These are phyloP conservation scores for Miscanthus lutarioriparius DNA, from an alignment of 176 grass and related monocot species.

Conservation along the genomic window DNA sequence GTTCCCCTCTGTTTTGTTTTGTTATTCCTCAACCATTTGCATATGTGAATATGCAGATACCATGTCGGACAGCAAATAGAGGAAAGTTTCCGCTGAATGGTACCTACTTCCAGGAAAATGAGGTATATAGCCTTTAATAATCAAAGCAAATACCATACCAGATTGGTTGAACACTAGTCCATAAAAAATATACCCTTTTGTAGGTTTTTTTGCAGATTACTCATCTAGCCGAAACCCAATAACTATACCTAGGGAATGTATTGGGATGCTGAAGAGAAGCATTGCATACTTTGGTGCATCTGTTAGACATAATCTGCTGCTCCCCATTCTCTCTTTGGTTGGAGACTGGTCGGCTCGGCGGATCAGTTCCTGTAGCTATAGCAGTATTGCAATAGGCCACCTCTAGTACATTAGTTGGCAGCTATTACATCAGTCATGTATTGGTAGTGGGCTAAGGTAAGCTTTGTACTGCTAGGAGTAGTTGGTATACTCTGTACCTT, in stretches of 20 bases:
- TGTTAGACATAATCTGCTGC: no score
- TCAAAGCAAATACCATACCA: constrained; percentile 7
- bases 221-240: constrained; percentile 56
- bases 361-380: no score
- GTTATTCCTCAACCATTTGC: not conserved
- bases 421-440: no score
- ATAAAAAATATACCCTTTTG: constrained; percentile 31
- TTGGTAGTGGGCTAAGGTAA: no score
- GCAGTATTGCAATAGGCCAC: no score
- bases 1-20: not conserved
- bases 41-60: constrained; percentile 61
- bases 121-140: constrained; percentile 44
- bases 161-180: constrained; percentile 16
- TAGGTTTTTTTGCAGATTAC: constrained; percentile 95
- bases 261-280: constrained; percentile 48
- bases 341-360: no score
- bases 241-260: constrained; percentile 47
- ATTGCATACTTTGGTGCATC: constrained; percentile 72
- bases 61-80: constrained; percentile 75
- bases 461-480: no score
- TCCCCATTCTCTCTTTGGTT: no score
- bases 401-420: no score
- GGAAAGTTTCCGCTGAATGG: constrained; percentile 96
- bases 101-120: constrained; percentile 92
- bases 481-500: no score